Evolutionary conservation across 495 filamentous ascomycete species (phyloP).

Genomic region (Pyrenula massariospora): DNA sequence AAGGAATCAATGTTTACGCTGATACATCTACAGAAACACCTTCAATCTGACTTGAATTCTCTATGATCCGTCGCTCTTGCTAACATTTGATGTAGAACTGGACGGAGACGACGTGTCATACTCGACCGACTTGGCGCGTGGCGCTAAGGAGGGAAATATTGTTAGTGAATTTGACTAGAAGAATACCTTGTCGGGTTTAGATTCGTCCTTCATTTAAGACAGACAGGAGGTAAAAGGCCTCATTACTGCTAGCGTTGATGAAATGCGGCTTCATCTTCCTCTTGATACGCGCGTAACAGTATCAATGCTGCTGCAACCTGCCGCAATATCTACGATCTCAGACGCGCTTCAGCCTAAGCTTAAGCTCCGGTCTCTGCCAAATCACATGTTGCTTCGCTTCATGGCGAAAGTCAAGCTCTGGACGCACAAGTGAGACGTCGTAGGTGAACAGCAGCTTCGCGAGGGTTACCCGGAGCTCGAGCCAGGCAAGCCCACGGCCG

Average conservation of each 20-base stretch:
- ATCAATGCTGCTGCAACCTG: not conserved
- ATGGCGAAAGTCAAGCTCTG: slow-evolving; percentile 7
- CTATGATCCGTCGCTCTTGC: too few species aligned
- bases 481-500: slow-evolving; percentile 17
- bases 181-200: not conserved
- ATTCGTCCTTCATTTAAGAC: not conserved
- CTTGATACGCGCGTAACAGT: not conserved
- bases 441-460: slow-evolving; percentile 18
- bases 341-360: not conserved
- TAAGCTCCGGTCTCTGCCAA: not conserved
- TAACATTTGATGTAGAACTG: not conserved
- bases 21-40: too few species aligned
- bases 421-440: slow-evolving; percentile 16
- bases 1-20: too few species aligned
- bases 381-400: not conserved
- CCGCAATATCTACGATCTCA: not conserved
- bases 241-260: not conserved
- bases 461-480: slow-evolving; percentile 16
- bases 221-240: not conserved
- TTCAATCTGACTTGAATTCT: too few species aligned
- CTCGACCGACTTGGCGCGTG: not conserved
- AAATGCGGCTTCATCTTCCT: not conserved
- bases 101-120: not conserved
- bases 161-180: not conserved
- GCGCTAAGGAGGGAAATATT: not conserved